Evolutionary conservation across 495 filamentous ascomycete species (phyloP).

Genomic region (Hyaloscypha hepaticicola): DNA sequence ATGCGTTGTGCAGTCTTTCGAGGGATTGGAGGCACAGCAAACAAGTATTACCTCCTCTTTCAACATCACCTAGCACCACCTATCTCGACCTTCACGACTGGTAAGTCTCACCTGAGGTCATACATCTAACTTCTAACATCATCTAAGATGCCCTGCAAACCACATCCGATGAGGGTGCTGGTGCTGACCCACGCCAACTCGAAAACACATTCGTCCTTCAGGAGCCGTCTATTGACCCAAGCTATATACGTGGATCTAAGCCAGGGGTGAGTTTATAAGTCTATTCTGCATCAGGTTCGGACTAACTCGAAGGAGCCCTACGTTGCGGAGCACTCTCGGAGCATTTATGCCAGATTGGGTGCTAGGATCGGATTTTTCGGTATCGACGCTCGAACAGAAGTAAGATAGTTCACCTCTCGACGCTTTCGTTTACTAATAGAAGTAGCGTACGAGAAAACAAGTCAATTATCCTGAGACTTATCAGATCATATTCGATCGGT

Average conservation of each 20-base stretch:
- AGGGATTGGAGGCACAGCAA: slow-evolving; percentile 82
- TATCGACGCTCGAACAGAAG: slow-evolving; percentile 84
- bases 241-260: slow-evolving; percentile 74
- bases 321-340: slow-evolving; percentile 75
- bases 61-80: slow-evolving; percentile 89
- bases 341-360: slow-evolving; percentile 81
- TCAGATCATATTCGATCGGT: slow-evolving; percentile 70
- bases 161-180: slow-evolving; percentile 43
- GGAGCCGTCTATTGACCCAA: slow-evolving; percentile 58
- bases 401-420: background rate
- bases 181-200: slow-evolving; percentile 63
- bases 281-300: slow-evolving; percentile 14
- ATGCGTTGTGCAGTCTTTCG: slow-evolving; percentile 91
- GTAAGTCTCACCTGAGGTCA: slow-evolving; percentile 21
- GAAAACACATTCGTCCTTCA: slow-evolving; percentile 66
- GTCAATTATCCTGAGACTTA: slow-evolving; percentile 92
- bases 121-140: slow-evolving; percentile 10
- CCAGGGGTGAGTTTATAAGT: slow-evolving; percentile 50
- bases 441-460: slow-evolving; percentile 75
- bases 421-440: background rate
- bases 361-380: slow-evolving; percentile 81
- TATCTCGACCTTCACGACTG: slow-evolving; percentile 75
- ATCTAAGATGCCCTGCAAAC: slow-evolving; percentile 52
- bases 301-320: slow-evolving; percentile 49
- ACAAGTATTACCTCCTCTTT: slow-evolving; percentile 92